Evolutionary conservation across 768 basidiomycete genomes (phyloP).

Genomic region (Naganishia randhawae): DNA sequence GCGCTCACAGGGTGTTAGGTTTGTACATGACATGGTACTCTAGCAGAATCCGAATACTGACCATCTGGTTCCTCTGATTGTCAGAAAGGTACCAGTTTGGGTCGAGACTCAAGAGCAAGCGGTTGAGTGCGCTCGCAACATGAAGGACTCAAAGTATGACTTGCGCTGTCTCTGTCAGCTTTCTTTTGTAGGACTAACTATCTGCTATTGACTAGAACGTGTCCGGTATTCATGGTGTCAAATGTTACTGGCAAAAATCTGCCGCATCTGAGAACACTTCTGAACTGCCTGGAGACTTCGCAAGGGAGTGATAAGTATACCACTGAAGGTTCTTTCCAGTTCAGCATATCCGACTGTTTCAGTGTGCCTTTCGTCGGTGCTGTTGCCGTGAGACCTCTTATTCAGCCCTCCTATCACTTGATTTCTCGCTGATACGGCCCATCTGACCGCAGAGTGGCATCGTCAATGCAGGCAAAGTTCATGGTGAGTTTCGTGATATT

Average conservation of each 20-base stretch:
- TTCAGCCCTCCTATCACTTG: slow-evolving; percentile 6
- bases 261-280: slow-evolving; percentile 76
- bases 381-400: slow-evolving; percentile 27
- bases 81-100: slow-evolving; percentile 52
- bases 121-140: slow-evolving; percentile 55
- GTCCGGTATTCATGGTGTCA: slow-evolving; percentile 85
- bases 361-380: slow-evolving; percentile 51
- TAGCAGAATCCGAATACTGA: neutral
- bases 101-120: slow-evolving; percentile 75
- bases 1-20: slow-evolving; percentile 88
- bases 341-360: slow-evolving; percentile 52
- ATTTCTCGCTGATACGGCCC: slow-evolving; percentile 14
- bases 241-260: slow-evolving; percentile 94
- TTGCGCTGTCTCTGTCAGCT: neutral
- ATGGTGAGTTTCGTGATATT: slow-evolving; percentile 30
- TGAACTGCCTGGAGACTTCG: slow-evolving; percentile 85
- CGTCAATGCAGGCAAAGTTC: slow-evolving; percentile 43
- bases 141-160: slow-evolving; percentile 27
- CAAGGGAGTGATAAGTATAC: slow-evolving; percentile 78
- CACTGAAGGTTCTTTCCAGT: slow-evolving; percentile 56
- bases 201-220: slow-evolving; percentile 59
- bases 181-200: neutral
- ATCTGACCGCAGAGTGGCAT: slow-evolving; percentile 39
- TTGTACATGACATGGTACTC: slow-evolving; percentile 32
- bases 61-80: neutral